A percentile compares a stretch with the other conserved stretches of the same genome.
phyloP scores from a whole-genome alignment of 208 protist species.

The Giardia duodenalis region DNA sequence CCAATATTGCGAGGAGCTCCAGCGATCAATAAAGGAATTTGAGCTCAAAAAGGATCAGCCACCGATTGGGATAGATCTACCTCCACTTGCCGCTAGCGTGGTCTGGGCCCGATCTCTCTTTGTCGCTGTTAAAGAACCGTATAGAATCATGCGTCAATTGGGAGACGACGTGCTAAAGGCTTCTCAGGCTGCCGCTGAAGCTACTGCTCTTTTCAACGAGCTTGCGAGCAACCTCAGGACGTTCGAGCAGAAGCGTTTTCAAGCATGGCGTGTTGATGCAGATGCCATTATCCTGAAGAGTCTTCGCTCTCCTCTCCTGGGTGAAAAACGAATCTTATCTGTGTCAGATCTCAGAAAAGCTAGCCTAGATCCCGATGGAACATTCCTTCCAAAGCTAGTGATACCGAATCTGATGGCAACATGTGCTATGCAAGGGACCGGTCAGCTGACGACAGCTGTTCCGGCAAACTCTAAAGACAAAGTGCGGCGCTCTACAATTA shows the following conservation, averaged over 20 bases:
- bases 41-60: slow-evolving; percentile 61
- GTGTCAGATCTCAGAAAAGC: neutral
- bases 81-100: slow-evolving; percentile 77
- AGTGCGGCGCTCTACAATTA: neutral
- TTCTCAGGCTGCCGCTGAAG: slow-evolving; percentile 62
- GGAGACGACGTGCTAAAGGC: slow-evolving; percentile 65
- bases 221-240: neutral
- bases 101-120: slow-evolving; percentile 80
- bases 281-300: neutral
- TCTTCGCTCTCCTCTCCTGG: slow-evolving; percentile 5
- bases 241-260: neutral
- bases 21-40: slow-evolving; percentile 72
- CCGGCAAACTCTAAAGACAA: neutral
- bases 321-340: slow-evolving; percentile 12
- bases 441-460: neutral
- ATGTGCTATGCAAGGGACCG: neutral
- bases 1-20: slow-evolving; percentile 72
- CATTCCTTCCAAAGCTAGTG: neutral
- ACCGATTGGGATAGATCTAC: slow-evolving; percentile 81
- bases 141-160: slow-evolving; percentile 72
- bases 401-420: neutral
- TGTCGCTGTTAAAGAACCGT: slow-evolving; percentile 78
- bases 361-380: neutral
- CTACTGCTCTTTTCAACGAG: neutral
- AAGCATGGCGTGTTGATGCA: neutral